Percentiles rank a stretch among this genome's conserved stretches.
Conservation (phyloP, 208 protist species). For the Crithidia expoeki region DNA sequence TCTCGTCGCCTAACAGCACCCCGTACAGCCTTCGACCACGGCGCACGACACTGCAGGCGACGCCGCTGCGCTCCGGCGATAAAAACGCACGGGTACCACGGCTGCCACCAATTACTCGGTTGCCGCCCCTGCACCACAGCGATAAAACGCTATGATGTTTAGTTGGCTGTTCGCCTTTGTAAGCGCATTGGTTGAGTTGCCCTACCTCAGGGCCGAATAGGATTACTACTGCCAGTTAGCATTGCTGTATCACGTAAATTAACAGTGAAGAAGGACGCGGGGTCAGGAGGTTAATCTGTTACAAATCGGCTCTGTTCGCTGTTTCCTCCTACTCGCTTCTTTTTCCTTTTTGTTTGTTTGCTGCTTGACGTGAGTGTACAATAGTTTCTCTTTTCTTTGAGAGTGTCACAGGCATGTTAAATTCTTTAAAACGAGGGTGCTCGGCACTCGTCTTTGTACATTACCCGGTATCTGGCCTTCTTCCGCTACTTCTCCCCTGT, state of each 20-base stretch:
- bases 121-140: constrained; percentile 7
- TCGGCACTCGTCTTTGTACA: too few relatives aligned
- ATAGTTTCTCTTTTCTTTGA: background rate
- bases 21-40: constrained; percentile 5
- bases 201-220: too few relatives aligned
- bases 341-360: background rate
- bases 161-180: too few relatives aligned
- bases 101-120: constrained; percentile 25
- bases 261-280: too few relatives aligned
- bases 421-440: too few relatives aligned
- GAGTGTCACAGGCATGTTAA: background rate
- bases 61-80: background rate
- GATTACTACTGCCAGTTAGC: too few relatives aligned
- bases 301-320: background rate
- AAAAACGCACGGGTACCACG: constrained; percentile 4
- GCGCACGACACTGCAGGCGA: background rate
- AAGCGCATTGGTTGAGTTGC: too few relatives aligned
- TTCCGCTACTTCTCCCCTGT: too few relatives aligned
- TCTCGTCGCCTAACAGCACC: constrained; percentile 11
- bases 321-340: background rate
- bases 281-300: background rate
- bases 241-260: too few relatives aligned
- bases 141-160: constrained; percentile 10
- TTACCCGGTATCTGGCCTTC: too few relatives aligned
- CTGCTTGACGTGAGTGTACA: background rate